These are phyloP conservation scores for Suhomyces kunorum DNA, from an alignment of 1,139 yeast species.

Conservation along the genomic window DNA sequence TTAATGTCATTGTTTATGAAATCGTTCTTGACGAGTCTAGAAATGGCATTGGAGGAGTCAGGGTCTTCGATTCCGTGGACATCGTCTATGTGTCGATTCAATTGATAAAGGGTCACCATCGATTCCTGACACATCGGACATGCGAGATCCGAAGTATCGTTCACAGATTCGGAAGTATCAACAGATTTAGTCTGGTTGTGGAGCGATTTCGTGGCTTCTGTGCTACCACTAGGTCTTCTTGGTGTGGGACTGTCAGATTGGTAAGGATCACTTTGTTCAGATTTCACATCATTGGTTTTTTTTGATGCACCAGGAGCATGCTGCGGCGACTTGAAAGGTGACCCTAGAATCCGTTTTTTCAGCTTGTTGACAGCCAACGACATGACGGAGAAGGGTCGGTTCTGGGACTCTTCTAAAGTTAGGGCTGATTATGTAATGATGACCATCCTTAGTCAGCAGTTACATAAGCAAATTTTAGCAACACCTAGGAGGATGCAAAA, in stretches of 20 bases:
- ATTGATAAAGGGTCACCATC: constrained; percentile 57
- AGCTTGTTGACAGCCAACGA: constrained; percentile 9
- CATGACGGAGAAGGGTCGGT: constrained; percentile 1
- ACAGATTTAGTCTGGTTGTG: neutral
- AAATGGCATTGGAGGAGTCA: constrained; percentile 8
- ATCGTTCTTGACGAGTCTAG: constrained; percentile 21
- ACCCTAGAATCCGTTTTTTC: constrained; percentile 23
- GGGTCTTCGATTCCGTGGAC: constrained; percentile 39
- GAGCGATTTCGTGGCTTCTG: neutral
- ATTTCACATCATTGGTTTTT: neutral
- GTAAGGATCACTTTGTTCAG: neutral
- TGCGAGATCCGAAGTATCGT: neutral
- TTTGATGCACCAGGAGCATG: neutral
- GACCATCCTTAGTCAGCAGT: too few species aligned
- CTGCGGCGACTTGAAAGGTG: constrained; percentile 26
- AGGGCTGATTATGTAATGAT: too few species aligned
- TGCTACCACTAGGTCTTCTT: constrained; percentile 1
- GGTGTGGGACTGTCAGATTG: constrained; percentile 14
- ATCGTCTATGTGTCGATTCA: constrained; percentile 75
- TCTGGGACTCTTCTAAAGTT: too few species aligned
- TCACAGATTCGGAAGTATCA: neutral
- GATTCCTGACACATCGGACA: constrained; percentile 76
- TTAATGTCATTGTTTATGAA: constrained; percentile 24
- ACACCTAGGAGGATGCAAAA: too few species aligned
- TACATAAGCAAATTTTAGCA: too few species aligned